Conservation (phyloP, 495 filamentous ascomycete genomes). For the Penicillium salamii region DNA sequence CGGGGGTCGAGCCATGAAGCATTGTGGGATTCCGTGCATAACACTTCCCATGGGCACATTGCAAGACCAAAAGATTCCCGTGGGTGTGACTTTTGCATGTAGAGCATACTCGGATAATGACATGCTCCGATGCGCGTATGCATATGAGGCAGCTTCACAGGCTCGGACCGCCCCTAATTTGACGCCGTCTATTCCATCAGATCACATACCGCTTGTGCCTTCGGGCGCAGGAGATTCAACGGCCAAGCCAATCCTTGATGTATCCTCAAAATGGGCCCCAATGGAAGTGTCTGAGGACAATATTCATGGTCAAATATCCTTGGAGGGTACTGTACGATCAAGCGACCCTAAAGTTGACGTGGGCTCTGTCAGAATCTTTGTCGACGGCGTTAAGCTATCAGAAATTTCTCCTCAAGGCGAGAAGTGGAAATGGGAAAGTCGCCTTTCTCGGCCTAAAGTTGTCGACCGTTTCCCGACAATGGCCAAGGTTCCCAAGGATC, state of each 20-base stretch:
- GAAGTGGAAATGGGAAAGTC: conserved; percentile 1
- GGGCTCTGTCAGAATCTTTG: not conserved
- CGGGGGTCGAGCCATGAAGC: conserved; percentile 8
- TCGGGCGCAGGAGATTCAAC: not conserved
- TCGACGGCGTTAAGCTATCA: not conserved
- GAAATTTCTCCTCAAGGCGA: not conserved
- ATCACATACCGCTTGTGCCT: not conserved
- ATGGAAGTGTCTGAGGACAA: not conserved
- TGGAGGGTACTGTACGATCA: not conserved
- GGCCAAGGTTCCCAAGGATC: conserved; percentile 1
- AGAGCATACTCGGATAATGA: conserved; percentile 11
- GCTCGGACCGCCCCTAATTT: not conserved
- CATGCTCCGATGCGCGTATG: conserved; percentile 19
- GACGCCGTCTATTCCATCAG: not conserved
- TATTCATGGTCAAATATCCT: not conserved
- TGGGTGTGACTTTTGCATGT: conserved; percentile 13
- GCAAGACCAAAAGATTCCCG: conserved; percentile 7
- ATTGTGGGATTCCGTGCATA: conserved; percentile 14
- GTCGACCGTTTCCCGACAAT: not conserved
- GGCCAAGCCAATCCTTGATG: not conserved
- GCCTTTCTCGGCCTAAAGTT: not conserved
- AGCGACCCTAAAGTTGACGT: not conserved
- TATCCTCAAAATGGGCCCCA: not conserved
- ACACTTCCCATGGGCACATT: conserved; percentile 14
- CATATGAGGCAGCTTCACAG: conserved; percentile 26